Evolutionary conservation across 2,329 filamentous ascomycete genomes (phyloP).

Genomic region (Fusarium chlamydosporum): DNA sequence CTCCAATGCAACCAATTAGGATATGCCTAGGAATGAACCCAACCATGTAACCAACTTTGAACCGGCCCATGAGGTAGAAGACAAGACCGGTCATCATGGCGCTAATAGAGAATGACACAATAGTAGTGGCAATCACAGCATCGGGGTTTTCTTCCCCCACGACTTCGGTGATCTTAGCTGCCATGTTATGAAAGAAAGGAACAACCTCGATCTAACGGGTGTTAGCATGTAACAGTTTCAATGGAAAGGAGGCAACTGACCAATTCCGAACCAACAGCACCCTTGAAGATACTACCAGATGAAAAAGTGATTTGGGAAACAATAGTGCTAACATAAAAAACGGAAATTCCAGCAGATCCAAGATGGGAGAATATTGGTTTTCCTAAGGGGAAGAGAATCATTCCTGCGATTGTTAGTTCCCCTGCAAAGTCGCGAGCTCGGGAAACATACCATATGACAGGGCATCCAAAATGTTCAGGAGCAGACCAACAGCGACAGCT

Average conservation of each 20-base stretch:
- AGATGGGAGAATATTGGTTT: slow-evolving; percentile 87
- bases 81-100: slow-evolving; percentile 91
- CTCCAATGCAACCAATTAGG: slow-evolving; percentile 95
- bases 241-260: slow-evolving; percentile 59
- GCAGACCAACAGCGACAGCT: slow-evolving; percentile 86
- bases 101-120: slow-evolving; percentile 90
- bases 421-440: background rate
- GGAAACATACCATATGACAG: slow-evolving; percentile 82
- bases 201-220: slow-evolving; percentile 86
- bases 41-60: slow-evolving; percentile 90
- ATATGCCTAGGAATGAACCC: slow-evolving; percentile 98
- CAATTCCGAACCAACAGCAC: slow-evolving; percentile 94
- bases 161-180: slow-evolving; percentile 82
- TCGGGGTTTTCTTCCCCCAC: slow-evolving; percentile 86
- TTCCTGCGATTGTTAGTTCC: slow-evolving; percentile 64
- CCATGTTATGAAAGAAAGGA: slow-evolving; percentile 99
- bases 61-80: slow-evolving; percentile 91
- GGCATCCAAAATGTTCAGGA: slow-evolving; percentile 94
- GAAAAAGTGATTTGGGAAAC: slow-evolving; percentile 93
- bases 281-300: slow-evolving; percentile 86
- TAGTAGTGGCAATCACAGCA: slow-evolving; percentile 92
- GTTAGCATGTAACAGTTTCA: slow-evolving; percentile 13
- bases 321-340: slow-evolving; percentile 99
- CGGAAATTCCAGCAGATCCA: slow-evolving; percentile 94
- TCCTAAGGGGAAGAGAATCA: slow-evolving; percentile 95